Evolutionary conservation across 805 yeast species (phyloP).

Genomic region (Starmerella floricola): DNA sequence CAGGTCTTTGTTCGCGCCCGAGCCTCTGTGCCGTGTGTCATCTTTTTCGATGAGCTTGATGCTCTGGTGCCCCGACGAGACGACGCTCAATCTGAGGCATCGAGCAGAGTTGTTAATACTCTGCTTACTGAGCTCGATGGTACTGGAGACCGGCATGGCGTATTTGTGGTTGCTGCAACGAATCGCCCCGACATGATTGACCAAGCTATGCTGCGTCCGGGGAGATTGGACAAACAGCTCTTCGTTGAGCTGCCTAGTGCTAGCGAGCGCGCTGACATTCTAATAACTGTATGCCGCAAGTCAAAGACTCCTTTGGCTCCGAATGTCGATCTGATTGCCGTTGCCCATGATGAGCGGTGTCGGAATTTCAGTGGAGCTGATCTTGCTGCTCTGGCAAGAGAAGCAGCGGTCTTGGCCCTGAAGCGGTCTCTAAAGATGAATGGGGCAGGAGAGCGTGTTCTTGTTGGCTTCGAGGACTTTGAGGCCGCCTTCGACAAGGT

Average conservation of each 20-base stretch:
- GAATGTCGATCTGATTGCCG: slow-evolving; percentile 45
- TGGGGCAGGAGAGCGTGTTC: slow-evolving; percentile 18
- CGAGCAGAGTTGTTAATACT: slow-evolving; percentile 89
- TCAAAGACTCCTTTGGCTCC: slow-evolving; percentile 55
- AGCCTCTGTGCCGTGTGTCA: slow-evolving; percentile 85
- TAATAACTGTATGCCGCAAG: slow-evolving; percentile 53
- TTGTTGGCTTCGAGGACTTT: slow-evolving; percentile 58
- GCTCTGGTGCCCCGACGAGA: slow-evolving; percentile 94
- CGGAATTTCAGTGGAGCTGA: slow-evolving; percentile 94
- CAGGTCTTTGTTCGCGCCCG: slow-evolving; percentile 89
- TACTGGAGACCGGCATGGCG: slow-evolving; percentile 79
- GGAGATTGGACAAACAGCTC: slow-evolving; percentile 83
- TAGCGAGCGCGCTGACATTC: slow-evolving; percentile 67
- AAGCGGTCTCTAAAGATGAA: slow-evolving; percentile 33
- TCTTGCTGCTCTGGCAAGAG: slow-evolving; percentile 78
- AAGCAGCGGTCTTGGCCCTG: slow-evolving; percentile 83
- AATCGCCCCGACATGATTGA: slow-evolving; percentile 97
- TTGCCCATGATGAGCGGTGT: slow-evolving; percentile 70
- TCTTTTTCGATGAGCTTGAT: slow-evolving; percentile 91
- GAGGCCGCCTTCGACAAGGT: slow-evolving; percentile 57
- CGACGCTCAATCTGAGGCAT: slow-evolving; percentile 72
- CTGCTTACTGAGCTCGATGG: slow-evolving; percentile 91
- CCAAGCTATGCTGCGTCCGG: slow-evolving; percentile 96
- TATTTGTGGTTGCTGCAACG: slow-evolving; percentile 92
- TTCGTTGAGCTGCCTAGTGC: slow-evolving; percentile 80